Conservation (phyloP, 345 rosid genomes). For the Brassica rapa region DNA sequence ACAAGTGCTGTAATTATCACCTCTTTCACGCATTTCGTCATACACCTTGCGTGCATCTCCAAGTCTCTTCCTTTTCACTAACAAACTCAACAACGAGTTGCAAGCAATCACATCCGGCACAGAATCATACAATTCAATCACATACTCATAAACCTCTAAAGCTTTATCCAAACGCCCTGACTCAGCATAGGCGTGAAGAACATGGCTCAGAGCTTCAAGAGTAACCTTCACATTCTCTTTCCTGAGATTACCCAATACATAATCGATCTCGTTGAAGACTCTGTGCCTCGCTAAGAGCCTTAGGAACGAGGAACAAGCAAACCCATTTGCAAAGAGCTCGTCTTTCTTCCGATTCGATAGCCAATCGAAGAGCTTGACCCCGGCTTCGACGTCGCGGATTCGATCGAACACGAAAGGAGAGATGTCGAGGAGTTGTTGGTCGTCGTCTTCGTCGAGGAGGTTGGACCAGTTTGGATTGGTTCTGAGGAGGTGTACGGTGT, state of each 20-base stretch:
- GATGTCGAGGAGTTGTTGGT: conserved; percentile 53
- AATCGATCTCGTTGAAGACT: conserved; percentile 53
- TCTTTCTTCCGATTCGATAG: conserved; percentile 41
- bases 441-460: conserved; percentile 46
- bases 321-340: conserved; percentile 44
- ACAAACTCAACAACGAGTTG: conserved; percentile 59
- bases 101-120: conserved; percentile 67
- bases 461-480: conserved; percentile 52
- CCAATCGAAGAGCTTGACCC: conserved; percentile 65
- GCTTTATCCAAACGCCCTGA: conserved; percentile 59
- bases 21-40: conserved; percentile 63
- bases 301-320: conserved; percentile 69
- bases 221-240: conserved; percentile 51
- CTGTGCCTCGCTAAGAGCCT: conserved; percentile 66
- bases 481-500: conserved; percentile 57
- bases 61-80: conserved; percentile 43
- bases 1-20: conserved; percentile 70
- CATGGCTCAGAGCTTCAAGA: conserved; percentile 57
- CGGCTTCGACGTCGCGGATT: conserved; percentile 56
- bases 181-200: conserved; percentile 57
- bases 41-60: conserved; percentile 57
- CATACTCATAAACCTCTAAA: conserved; percentile 49
- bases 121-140: conserved; percentile 27
- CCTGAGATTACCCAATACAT: conserved; percentile 48
- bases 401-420: conserved; percentile 68